Evolutionary conservation across 768 basidiomycete species (phyloP), one percentile per base, ranked within the genome.

Genomic region (Naganishia randhawae): DNA sequence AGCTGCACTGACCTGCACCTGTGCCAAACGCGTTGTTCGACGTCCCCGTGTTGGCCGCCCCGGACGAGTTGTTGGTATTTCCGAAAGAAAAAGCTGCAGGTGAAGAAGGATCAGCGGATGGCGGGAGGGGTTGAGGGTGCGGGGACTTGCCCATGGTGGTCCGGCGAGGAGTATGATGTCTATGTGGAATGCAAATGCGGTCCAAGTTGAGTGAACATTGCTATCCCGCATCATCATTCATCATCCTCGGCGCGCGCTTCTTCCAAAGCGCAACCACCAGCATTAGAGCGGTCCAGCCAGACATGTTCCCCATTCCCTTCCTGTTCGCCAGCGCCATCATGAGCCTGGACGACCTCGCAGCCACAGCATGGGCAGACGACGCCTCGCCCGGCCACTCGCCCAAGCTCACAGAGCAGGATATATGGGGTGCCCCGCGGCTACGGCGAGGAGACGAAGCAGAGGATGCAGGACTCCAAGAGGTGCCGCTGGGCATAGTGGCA

Each of bases 341-440:
- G 22, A 48, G 29, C 66, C 13, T 57, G 27, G 66, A 67, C 29
- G 53, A 67, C 54, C 41, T 57, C 42, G 66, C 37, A 39, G 29
- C 66, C 3, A 16, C 66, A 32, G 66, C 66, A 35, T 67, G 66
- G 66, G 65, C 51, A n/a, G 66, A 67, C 45, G 55, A 54, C 32
- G 29, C 54, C 3, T 53, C 65, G 0, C 53, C 65, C 10, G 51
- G 33, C 19, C 29, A 55, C 42, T 66, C 65, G 10, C 65, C 65
- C 19, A 42, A 41, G 33, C 53, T 66, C 39, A 39, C 27, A 6
- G 50, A 48, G 17, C 31, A 37, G 19, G 66, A 67, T 48, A 50
- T 67, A 35, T 67, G 66, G 66, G 53, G 42, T 33, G 10, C 35
- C 0, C 25, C 51, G 25, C 27, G 42, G 39, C n/a, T n/a, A n/a